Conservation (phyloP, 2,329 filamentous ascomycete species). For the Alternaria ventricosa region DNA sequence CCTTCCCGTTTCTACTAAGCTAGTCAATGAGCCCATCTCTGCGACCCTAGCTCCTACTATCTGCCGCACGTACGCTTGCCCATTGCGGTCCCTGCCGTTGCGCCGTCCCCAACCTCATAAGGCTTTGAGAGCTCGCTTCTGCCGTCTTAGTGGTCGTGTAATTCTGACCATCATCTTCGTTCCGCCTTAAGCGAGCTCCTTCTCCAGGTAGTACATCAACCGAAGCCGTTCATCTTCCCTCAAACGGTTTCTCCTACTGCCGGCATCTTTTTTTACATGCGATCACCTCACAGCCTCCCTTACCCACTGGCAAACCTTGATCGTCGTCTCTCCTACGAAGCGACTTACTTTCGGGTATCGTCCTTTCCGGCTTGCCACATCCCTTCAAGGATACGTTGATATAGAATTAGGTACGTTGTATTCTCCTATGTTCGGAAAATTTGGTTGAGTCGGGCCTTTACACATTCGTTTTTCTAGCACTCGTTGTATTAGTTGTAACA, state of each 20-base stretch:
- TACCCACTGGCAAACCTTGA: conserved; percentile 42
- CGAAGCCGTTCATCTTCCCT: conserved; percentile 44
- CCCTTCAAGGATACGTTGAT: conserved; percentile 29
- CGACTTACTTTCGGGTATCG: conserved; percentile 37
- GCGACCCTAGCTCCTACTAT: conserved; percentile 29
- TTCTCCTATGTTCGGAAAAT: conserved; percentile 17
- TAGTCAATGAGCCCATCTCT: conserved; percentile 30
- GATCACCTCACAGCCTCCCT: conserved; percentile 35
- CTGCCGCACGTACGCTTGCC: conserved; percentile 34
- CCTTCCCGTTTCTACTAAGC: conserved; percentile 34
- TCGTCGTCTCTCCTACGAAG: conserved; percentile 24
- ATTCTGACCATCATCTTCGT: conserved; percentile 46
- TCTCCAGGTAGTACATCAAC: conserved; percentile 36
- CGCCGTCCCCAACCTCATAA: conserved; percentile 42
- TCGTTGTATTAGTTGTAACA: conserved; percentile 32
- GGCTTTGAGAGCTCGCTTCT: conserved; percentile 36
- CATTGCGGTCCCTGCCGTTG: conserved; percentile 35
- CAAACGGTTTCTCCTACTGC: conserved; percentile 32
- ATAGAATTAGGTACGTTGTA: conserved; percentile 46
- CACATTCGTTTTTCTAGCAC: conserved; percentile 27
- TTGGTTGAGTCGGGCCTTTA: conserved; percentile 15
- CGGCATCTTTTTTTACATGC: conserved; percentile 48
- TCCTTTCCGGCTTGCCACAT: conserved; percentile 43
- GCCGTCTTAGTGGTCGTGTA: conserved; percentile 43
- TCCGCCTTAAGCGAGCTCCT: conserved; percentile 48